These are phyloP conservation scores for Arachis monticola DNA, from an alignment of 331 rosid species.

Conservation along the genomic window DNA sequence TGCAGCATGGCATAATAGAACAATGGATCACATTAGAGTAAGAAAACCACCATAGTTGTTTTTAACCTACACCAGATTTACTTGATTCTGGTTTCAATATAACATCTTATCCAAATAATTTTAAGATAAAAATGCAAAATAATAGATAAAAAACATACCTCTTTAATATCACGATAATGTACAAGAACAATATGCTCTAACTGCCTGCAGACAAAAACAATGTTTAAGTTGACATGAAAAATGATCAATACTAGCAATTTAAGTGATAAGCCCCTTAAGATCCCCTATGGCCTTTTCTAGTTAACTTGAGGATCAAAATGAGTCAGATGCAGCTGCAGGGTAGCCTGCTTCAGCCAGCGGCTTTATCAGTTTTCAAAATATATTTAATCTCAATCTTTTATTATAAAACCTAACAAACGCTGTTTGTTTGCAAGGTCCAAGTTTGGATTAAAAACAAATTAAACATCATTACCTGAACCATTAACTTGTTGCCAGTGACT, in stretches of 20 bases:
- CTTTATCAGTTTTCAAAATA: neutral
- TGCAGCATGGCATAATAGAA: constrained; percentile 37
- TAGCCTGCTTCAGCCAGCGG: neutral
- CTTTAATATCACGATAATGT: no score
- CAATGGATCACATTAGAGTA: constrained; percentile 24
- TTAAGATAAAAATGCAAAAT: constrained; percentile 1
- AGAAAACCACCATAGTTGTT: constrained; percentile 10
- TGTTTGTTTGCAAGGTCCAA: constrained; percentile 6
- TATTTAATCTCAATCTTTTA: neutral
- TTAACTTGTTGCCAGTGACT: no score
- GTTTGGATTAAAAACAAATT: no score
- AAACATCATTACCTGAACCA: no score
- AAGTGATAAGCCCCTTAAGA: no score
- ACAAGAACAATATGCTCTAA: no score
- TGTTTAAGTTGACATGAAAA: no score
- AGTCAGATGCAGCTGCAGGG: no score
- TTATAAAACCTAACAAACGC: neutral
- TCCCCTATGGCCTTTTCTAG: no score
- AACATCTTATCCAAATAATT: constrained; percentile 8
- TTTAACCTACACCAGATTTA: neutral
- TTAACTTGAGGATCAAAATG: no score
- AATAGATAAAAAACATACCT: neutral
- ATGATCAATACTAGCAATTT: no score
- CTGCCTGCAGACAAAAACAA: no score
- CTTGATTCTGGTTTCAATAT: constrained; percentile 19